These are phyloP conservation scores for Cladosporium sp. DNA, from an alignment of 2,329 filamentous ascomycete species.

Conservation along the genomic window DNA sequence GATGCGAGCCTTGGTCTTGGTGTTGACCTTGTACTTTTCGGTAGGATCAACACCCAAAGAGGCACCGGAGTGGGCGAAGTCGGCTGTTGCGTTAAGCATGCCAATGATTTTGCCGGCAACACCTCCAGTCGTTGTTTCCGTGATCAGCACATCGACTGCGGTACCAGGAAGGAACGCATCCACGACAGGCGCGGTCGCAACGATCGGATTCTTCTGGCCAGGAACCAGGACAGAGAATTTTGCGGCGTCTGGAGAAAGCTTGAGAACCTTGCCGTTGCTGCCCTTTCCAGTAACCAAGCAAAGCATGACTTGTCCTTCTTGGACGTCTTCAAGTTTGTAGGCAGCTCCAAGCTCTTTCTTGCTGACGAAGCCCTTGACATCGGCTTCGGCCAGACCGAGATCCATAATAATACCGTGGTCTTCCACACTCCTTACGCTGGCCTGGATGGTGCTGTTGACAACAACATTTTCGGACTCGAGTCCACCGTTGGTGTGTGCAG, in stretches of 20 bases:
- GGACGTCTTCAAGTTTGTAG: conserved; percentile 67
- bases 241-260: conserved; percentile 74
- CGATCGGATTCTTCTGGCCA: conserved; percentile 36
- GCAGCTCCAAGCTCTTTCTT: conserved; percentile 75
- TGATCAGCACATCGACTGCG: conserved; percentile 81
- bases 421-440: conserved; percentile 86
- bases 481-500: conserved; percentile 74
- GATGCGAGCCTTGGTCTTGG: conserved; percentile 81
- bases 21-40: conserved; percentile 75
- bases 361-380: conserved; percentile 79
- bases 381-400: conserved; percentile 69
- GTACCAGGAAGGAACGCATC: conserved; percentile 90
- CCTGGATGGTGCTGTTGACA: conserved; percentile 77
- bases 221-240: conserved; percentile 30
- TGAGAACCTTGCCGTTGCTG: conserved; percentile 78
- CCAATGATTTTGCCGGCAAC: conserved; percentile 89
- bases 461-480: conserved; percentile 73
- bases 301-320: conserved; percentile 81
- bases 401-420: conserved; percentile 96
- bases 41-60: conserved; percentile 58
- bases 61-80: conserved; percentile 83
- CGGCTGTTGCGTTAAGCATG: conserved; percentile 84
- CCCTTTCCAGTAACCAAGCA: conserved; percentile 77
- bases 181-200: conserved; percentile 80
- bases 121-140: conserved; percentile 73